Base-by-base conservation (phyloP, 805 yeast species). In the Debaryomyces maramus region DNA sequence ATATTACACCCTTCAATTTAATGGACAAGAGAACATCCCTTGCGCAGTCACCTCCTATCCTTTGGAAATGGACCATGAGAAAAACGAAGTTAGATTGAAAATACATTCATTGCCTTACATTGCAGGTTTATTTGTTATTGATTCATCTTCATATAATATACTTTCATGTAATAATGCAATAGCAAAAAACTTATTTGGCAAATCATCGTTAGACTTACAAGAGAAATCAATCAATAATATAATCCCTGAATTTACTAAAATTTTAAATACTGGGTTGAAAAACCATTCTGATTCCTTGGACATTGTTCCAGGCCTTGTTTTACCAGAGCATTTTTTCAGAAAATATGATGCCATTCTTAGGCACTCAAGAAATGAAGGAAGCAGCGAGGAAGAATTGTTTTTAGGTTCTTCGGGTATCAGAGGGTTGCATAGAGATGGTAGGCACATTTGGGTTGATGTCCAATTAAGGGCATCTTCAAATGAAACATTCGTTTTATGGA, bases 281-380 rank as follows among this genome's bases (percentile, higher is more conserved):
- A 58, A 55, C 20, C 56, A 55, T 29, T 35, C 44, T 4, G 53
- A 55, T 6, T 48, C 44, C 0, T 45, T 56, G 21, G 48, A 52
- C 15, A 39, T 65, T 17, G 57, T 52, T 5, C 78, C 84, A 0
- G 97, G 97, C 1, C 63, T 87, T 36, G 96, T 90, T 0, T 65
- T 90, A 9, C 95, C 97, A 0, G 98, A 90, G 60, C 97, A 89
- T 61, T 84, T 85, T 56, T 89, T 91, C 65, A 75, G 97, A 46
- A 81, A 82, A 48, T 72, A 80, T 38, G 70, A 73, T 41, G 81
- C 85, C 0, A 67, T 73, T 39, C 48, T 65, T 44, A 42, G 45
- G 43, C 41, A 40, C 16, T 41, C 45, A 19, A 50, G 48, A 11
- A 46, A 35, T 6, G 51, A 57, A n/a, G 28, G 32, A 9, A 49